Evolutionary conservation across 495 filamentous ascomycete species (phyloP).

Genomic region (Letharia columbiana): DNA sequence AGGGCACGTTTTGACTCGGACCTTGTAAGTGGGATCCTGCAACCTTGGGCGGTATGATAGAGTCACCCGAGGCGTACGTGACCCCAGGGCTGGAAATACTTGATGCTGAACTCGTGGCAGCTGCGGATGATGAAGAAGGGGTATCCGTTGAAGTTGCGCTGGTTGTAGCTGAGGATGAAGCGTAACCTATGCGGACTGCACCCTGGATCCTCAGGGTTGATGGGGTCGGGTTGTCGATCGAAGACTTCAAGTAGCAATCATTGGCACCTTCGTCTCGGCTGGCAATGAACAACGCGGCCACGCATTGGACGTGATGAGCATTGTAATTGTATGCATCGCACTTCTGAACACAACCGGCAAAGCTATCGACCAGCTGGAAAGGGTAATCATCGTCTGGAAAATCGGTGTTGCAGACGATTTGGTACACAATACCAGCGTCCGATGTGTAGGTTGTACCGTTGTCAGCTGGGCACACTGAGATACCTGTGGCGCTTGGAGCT

Average conservation of each 20-base stretch:
- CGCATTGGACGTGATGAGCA: constrained; percentile 17
- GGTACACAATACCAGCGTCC: constrained; percentile 19
- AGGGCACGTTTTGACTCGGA: constrained; percentile 23
- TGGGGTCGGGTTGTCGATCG: constrained; percentile 16
- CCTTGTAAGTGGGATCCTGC: constrained; percentile 21
- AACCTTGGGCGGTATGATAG: constrained; percentile 22
- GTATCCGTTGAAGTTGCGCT: not conserved
- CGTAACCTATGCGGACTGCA: constrained; percentile 17
- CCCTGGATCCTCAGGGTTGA: constrained; percentile 17
- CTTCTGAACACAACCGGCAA: constrained; percentile 23
- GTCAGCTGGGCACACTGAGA: constrained; percentile 20
- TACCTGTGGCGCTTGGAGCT: not conserved
- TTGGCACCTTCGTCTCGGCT: constrained; percentile 17
- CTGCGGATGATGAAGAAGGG: not conserved
- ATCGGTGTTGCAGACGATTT: constrained; percentile 25
- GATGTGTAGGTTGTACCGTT: constrained; percentile 25
- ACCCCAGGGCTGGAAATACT: constrained; percentile 15
- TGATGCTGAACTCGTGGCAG: constrained; percentile 9
- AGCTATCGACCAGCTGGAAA: constrained; percentile 23
- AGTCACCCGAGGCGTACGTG: constrained; percentile 23
- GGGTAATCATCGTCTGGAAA: constrained; percentile 20
- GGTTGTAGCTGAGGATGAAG: constrained; percentile 5
- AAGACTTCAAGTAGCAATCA: constrained; percentile 29
- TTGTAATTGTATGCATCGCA: constrained; percentile 26
- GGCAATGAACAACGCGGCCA: constrained; percentile 23